Base-by-base conservation (phyloP, 345 rosid species). In the Excoecaria cochinchinensis region DNA sequence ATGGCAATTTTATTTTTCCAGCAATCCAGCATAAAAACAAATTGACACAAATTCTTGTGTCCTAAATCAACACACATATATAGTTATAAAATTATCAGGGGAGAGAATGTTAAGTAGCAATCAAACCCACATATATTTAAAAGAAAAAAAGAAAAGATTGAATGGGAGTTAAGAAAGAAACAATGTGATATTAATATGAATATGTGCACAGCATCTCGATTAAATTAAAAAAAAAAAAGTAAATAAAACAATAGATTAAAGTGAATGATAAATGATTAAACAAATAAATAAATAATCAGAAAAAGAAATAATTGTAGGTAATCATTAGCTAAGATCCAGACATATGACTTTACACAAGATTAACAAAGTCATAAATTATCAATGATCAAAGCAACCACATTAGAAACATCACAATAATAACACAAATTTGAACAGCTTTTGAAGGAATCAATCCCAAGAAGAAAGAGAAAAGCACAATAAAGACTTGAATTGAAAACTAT, bases 321-420 rank as follows among this genome's bases (percentile, higher is more conserved):
- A 55, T 21, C 10, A 53, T 38, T 55, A 15, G 4, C 17, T 36
- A 38, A 56, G 65, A 36, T 71, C 52, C 71, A 22, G 5, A 48
- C 9, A 55, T 4, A 21, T 46, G 55, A 22, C 75, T 42, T 31
- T 46, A 44, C 16, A 24, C 15, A 42, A 72, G 53, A 42, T 58
- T 44, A 46, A 48, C 42, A 46, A 48, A 16, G 22, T 67, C 39
- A 46, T n/a, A 62, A 63, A 47, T 62, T 9, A 64, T 17, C 62
- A 51, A 8, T 51, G 64, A 59, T 67, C 73, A 67, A 67, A 71
- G 57, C 70, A 51, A 58, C 12, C 19, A 52, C 36, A 55, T 39
- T 53, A 55, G 24, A 8, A 12, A 36, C 22, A 44, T 4, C 22
- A 25, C 39, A 13, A 24, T 12, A 72, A 7, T 31, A 74, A 52